Base-by-base conservation (phyloP, 2,329 filamentous ascomycete genomes). In the Ilyonectria robusta region DNA sequence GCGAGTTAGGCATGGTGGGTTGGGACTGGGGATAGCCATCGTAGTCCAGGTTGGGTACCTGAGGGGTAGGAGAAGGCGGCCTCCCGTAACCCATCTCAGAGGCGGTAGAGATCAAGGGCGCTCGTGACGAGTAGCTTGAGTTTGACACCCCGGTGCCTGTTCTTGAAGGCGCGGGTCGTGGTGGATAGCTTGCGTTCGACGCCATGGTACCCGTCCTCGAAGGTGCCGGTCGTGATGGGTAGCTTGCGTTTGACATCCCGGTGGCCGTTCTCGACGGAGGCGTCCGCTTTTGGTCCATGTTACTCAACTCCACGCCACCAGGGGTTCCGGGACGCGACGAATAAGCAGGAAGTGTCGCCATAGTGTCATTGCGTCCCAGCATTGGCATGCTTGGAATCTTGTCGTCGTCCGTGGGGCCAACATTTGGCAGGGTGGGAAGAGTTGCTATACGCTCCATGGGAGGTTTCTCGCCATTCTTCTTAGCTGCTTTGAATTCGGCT, bases 51-150 rank as follows among this genome's bases (percentile, higher is more conserved):
- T 69, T 65, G 15, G 82, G 79, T 11, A 84, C 60, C 35, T 79
- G 73, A 35, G 82, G 79, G 6, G 75, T 79, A 2, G 81, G 81
- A 1, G 83, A 82, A 5, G 77, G 76, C 7, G 81, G 70, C 44
- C 81, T 77, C 23, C 76, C 76, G 74, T 85, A 86, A 21, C 89
- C 90, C 87, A 92, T 92, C 7, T 86, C 85, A 35, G 86, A 85
- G 6, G 90, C 89, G 66, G 88, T 84, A 19, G 82, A 80, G 42
- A 93, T 80, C 6, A 94, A 84, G 1, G 92, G 89, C 8, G 88
- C 86, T 67, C 91, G 88, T 3, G 91, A 90, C 13, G 85, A 87
- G 84, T 89, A 92, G 75, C 86, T 93, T n/a, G 83, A 83, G 33
- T 80, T 81, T 0, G 91, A 91, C 19, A 83, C 81, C 68, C 86